phyloP scores from a whole-genome alignment of 129 eudicot genomes.

The Saussurea involucrata region DNA sequence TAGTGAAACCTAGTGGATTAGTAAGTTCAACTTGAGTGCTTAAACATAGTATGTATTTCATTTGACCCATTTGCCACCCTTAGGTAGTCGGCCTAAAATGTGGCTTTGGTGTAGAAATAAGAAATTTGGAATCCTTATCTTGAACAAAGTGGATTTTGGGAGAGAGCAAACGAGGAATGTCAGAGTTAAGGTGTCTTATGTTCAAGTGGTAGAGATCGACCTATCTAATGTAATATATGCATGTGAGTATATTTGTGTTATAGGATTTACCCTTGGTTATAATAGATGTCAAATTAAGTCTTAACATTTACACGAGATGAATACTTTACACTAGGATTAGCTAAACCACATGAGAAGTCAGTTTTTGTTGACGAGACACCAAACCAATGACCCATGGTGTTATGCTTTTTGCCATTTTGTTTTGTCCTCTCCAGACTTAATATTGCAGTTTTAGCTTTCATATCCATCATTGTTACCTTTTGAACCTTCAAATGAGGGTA shows the following conservation, averaged over 20 bases:
- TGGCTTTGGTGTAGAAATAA: neutral
- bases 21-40: neutral
- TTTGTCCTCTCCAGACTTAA: neutral
- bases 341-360: neutral
- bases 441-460: neutral
- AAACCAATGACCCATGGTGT: neutral
- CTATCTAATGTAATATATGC: neutral
- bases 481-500: neutral
- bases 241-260: neutral
- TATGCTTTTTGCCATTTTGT: neutral
- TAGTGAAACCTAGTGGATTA: neutral
- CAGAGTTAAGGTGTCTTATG: neutral
- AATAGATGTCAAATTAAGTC: neutral
- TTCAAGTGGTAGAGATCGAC: neutral
- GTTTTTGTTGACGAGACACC: neutral
- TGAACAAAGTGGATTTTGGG: neutral
- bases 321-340: neutral
- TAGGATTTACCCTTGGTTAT: neutral
- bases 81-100: neutral
- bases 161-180: neutral
- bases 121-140: neutral
- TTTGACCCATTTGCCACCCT: neutral
- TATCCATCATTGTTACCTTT: neutral
- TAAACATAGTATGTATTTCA: neutral
- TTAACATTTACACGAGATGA: neutral